phyloP scores from a whole-genome alignment of 225 moss, liverwort and hornwort genomes.

The Physcomitrium patens region DNA sequence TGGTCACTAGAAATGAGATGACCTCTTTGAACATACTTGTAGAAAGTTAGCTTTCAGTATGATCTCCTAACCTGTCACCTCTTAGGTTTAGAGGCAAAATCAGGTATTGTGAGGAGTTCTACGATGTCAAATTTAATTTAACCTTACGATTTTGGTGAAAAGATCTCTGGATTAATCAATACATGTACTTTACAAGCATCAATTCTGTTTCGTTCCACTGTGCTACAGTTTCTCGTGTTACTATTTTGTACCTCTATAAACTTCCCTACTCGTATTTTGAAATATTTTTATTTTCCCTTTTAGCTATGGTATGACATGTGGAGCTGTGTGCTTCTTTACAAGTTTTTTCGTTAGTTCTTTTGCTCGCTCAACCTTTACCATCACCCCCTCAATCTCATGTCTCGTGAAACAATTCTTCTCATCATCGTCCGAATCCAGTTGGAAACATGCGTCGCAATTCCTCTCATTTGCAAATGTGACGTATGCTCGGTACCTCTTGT shows the following conservation, averaged over 20 bases:
- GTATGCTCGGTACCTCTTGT: not conserved
- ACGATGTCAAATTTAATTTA: conserved; percentile 40
- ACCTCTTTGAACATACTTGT: conserved; percentile 37
- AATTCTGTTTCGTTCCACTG: not conserved
- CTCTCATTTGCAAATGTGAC: conserved; percentile 8
- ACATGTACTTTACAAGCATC: conserved; percentile 34
- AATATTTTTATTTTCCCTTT: too few relatives aligned
- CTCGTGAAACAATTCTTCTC: not conserved
- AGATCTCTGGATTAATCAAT: conserved; percentile 35
- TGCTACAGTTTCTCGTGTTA: too few relatives aligned
- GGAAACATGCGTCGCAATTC: conserved; percentile 26
- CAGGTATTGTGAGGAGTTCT: conserved; percentile 25
- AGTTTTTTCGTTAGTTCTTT: not conserved
- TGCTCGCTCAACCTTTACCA: conserved; percentile 1
- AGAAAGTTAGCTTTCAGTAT: conserved; percentile 26
- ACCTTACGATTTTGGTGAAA: conserved; percentile 41
- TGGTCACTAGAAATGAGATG: conserved; percentile 30
- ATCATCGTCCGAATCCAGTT: conserved; percentile 21
- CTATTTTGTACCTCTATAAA: too few relatives aligned
- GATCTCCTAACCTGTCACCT: conserved; percentile 29
- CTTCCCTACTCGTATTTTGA: too few relatives aligned
- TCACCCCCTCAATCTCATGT: conserved; percentile 13
- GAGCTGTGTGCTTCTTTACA: too few relatives aligned
- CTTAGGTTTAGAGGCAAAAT: conserved; percentile 22
- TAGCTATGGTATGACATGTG: too few relatives aligned